These are phyloP conservation scores for Metschnikowia koreensis DNA, from an alignment of 805 yeast species.

Conservation along the genomic window DNA sequence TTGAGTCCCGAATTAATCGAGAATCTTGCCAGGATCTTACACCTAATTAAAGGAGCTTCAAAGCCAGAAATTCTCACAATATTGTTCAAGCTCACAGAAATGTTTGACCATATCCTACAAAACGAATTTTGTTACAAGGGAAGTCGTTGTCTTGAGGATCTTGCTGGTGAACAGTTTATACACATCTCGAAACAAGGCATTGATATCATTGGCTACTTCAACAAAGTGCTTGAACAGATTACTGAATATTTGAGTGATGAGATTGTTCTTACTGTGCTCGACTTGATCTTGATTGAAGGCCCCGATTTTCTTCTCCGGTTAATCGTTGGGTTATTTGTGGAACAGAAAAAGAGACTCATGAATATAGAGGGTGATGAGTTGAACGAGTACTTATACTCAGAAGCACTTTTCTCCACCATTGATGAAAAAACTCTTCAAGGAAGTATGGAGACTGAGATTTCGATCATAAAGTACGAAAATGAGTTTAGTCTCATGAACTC, in stretches of 20 bases:
- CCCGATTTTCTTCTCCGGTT: constrained; percentile 33
- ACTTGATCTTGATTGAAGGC: constrained; percentile 41
- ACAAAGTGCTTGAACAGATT: constrained; percentile 10
- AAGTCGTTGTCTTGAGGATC: constrained; percentile 36
- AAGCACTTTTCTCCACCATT: constrained; percentile 3
- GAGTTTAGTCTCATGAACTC: constrained; percentile 31
- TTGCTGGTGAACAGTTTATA: constrained; percentile 23
- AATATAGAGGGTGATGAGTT: constrained; percentile 25
- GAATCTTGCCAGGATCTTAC: constrained; percentile 14
- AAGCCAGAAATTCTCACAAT: constrained; percentile 33
- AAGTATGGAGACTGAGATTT: constrained; percentile 9
- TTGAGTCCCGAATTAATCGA: not conserved
- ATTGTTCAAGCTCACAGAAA: constrained; percentile 27
- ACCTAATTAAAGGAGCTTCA: constrained; percentile 18
- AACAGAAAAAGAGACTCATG: constrained; percentile 18
- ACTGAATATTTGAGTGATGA: not conserved
- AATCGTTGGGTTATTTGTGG: constrained; percentile 23
- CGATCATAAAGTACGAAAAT: constrained; percentile 19
- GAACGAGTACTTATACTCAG: constrained; percentile 5
- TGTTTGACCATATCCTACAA: constrained; percentile 19
- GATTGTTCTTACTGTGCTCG: constrained; percentile 23
- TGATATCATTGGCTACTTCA: constrained; percentile 23
- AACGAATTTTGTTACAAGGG: constrained; percentile 33
- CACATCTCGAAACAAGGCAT: constrained; percentile 40
- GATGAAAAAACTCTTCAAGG: not conserved